Percentiles rank a stretch among this genome's conserved stretches.
Conservation (phyloP, 1,284 basidiomycete genomes). For the Pulveroboletus sp. region DNA sequence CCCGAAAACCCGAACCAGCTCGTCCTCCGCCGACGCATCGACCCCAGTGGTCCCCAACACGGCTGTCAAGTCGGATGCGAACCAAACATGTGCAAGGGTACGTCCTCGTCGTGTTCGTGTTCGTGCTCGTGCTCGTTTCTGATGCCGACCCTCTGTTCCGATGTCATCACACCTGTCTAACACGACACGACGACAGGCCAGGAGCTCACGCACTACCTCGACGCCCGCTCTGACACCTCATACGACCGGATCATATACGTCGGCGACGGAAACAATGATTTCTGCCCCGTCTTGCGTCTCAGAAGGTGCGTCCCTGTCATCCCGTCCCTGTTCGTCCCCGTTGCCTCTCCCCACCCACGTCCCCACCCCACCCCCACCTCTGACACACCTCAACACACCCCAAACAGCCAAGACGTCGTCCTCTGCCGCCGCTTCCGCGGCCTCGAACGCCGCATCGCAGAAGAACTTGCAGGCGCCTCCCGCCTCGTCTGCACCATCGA, state of each 20-base stretch:
- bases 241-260: conserved; percentile 89
- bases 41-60: conserved; percentile 80
- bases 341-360: neutral
- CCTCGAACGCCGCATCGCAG: conserved; percentile 72
- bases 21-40: conserved; percentile 75
- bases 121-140: no score
- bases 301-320: conserved; percentile 72
- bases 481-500: conserved; percentile 73
- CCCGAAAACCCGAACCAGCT: conserved; percentile 69
- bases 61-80: conserved; percentile 86
- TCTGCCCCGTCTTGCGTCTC: conserved; percentile 86
- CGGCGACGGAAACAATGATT: conserved; percentile 95
- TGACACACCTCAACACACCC: no score
- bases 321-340: neutral
- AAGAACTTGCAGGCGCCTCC: conserved; percentile 54
- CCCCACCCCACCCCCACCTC: no score
- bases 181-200: conserved; percentile 55
- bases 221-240: conserved; percentile 43
- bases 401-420: conserved; percentile 76
- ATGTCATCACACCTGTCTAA: no score
- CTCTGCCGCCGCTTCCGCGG: conserved; percentile 79
- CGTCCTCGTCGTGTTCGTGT: no score
- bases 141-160: no score
- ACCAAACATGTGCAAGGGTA: conserved; percentile 98
- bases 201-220: conserved; percentile 85